Percentiles rank a stretch among this genome's conserved stretches.
Conservation (phyloP, 345 rosid species). For the Clarkia xantiana region DNA sequence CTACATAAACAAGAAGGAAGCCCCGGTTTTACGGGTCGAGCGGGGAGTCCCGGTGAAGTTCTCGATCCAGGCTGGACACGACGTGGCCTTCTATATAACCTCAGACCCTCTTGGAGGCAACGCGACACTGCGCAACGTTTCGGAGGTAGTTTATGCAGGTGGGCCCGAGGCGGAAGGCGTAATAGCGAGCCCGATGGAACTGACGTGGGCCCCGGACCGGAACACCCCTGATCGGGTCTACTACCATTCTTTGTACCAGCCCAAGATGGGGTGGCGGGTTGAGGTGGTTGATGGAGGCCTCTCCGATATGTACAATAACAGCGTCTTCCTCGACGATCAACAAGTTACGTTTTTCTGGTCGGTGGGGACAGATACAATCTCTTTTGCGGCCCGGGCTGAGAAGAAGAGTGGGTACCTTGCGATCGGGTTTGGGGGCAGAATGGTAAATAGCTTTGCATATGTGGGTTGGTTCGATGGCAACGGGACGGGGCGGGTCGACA, state of each 20-base stretch:
- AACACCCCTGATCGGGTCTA: conserved; percentile 85
- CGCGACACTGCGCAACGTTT: conserved; percentile 61
- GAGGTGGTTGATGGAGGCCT: conserved; percentile 95
- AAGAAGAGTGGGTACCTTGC: conserved; percentile 92
- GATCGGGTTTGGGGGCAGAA: conserved; percentile 65
- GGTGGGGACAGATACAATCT: conserved; percentile 47
- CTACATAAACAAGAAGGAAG: conserved; percentile 59
- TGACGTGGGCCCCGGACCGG: conserved; percentile 80
- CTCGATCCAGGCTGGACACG: conserved; percentile 60
- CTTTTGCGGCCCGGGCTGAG: conserved; percentile 85
- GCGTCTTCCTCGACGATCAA: conserved; percentile 82
- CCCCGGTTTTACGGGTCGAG: conserved; percentile 60
- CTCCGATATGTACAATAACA: conserved; percentile 87
- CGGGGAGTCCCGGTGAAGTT: conserved; percentile 61
- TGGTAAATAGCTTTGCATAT: conserved; percentile 75
- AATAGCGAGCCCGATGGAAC: conserved; percentile 49
- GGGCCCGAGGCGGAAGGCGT: conserved; percentile 89
- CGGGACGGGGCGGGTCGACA: conserved; percentile 61
- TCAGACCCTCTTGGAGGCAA: conserved; percentile 89
- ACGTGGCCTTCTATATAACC: conserved; percentile 62
- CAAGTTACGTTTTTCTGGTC: conserved; percentile 95
- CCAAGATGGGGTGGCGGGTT: conserved; percentile 95
- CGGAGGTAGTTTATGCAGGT: conserved; percentile 75
- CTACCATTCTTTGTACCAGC: conserved; percentile 68
- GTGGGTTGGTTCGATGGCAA: conserved; percentile 77